These are phyloP conservation scores for Saturnispora dispora DNA, from an alignment of 805 yeast species.

Conservation along the genomic window DNA sequence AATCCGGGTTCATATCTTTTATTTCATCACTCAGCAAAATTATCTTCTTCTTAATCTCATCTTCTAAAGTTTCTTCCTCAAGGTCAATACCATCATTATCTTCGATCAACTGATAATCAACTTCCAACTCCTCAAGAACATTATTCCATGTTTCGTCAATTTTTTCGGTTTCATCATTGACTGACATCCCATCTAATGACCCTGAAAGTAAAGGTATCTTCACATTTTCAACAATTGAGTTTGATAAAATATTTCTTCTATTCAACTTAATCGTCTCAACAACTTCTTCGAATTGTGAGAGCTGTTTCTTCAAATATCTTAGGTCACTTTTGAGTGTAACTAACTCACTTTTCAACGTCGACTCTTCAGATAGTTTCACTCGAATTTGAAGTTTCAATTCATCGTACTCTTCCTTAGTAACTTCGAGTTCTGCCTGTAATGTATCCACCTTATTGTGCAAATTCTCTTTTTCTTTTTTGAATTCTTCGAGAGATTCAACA, in stretches of 20 bases:
- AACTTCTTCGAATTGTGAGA: constrained; percentile 40
- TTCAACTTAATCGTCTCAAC: constrained; percentile 46
- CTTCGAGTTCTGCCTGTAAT: constrained; percentile 34
- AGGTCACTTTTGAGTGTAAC: constrained; percentile 27
- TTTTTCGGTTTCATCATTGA: constrained; percentile 26
- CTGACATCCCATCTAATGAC: constrained; percentile 48
- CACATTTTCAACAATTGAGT: constrained; percentile 66
- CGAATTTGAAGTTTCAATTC: constrained; percentile 13
- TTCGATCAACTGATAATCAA: constrained; percentile 50
- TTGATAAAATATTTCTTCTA: constrained; percentile 49
- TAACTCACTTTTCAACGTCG: constrained; percentile 24
- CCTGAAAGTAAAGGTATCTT: constrained; percentile 56
- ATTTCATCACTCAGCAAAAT: constrained; percentile 31
- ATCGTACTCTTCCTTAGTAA: constrained; percentile 28
- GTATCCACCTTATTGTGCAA: constrained; percentile 29
- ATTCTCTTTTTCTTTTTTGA: constrained; percentile 27
- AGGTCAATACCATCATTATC: constrained; percentile 37
- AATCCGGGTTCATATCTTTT: constrained; percentile 61
- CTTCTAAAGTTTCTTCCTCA: constrained; percentile 30
- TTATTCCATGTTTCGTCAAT: constrained; percentile 26
- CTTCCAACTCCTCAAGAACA: constrained; percentile 36
- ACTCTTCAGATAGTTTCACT: constrained; percentile 11
- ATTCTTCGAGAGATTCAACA: constrained; percentile 26
- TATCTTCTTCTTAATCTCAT: constrained; percentile 19
- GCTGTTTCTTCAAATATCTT: constrained; percentile 24